Evolutionary conservation across 2,329 filamentous ascomycete genomes (phyloP), one percentile per base, ranked within the genome.

Genomic region (Didymella keratinophila): DNA sequence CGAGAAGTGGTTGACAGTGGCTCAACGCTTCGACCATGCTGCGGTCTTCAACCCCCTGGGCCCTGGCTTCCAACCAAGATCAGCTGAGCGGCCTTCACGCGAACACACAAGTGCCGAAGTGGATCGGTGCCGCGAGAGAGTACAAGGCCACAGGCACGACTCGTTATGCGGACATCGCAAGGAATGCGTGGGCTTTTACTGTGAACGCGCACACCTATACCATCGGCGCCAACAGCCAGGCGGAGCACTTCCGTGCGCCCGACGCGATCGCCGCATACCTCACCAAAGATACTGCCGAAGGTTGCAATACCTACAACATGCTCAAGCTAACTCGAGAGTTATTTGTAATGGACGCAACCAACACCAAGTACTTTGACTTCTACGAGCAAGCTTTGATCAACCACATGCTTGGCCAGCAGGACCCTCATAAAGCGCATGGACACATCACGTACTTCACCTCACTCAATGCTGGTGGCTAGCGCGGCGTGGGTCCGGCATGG

Each of bases 401-500:
- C 21, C 47, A 50, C 23, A 41, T 50, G 47, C 25, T 50, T 9
- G 47, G 47, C 11, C 36, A 50, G 36, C 47, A 50, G 28, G 47
- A 42, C 36, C 47, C 47, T 6, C 39, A 36, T 2, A 14, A 23
- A 30, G 34, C 36, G 9, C 47, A 36, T 10, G 36, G 47, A 5
- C 47, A 50, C n/a, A 50, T 50, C 34, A 50, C 47, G 4, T 50
- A 42, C 34, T 50, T 50, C 47, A 50, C 47, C 4, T 39, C 47
- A 6, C 47, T 41, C 23, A 41, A 41, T 23, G 23, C 47, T 20
- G 36, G 47, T 28, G 81, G 79, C 0, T 71, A 69, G 0, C 78
- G 82, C 1, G 83, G 82, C 2, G 73, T 84, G 4, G 83, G 83
- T 0, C 82, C 83, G 21, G 82, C 81, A 0, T 72, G 65, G 83